Evolutionary conservation across 2,329 filamentous ascomycete genomes (phyloP).

Genomic region (Cylindrodendrum hubeiense): DNA sequence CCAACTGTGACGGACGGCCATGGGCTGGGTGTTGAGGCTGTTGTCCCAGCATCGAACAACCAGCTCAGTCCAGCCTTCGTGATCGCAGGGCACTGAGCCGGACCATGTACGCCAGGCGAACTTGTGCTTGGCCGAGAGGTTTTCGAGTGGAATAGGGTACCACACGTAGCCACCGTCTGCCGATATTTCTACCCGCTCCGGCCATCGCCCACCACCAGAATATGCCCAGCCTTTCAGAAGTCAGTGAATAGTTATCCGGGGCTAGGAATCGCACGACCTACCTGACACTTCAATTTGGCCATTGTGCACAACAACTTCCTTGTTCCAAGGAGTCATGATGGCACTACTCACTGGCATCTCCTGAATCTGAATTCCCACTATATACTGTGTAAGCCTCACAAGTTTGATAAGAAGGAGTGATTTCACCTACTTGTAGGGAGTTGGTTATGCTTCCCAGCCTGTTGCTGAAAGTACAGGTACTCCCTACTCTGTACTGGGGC

Average conservation of each 20-base stretch:
- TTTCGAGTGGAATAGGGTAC: slow-evolving; percentile 72
- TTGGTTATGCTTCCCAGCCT: slow-evolving; percentile 76
- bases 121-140: slow-evolving; percentile 71
- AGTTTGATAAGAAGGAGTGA: no score
- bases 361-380: slow-evolving; percentile 75
- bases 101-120: slow-evolving; percentile 76
- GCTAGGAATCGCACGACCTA: no score
- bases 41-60: slow-evolving; percentile 73
- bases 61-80: slow-evolving; percentile 72
- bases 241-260: no score
- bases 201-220: slow-evolving; percentile 69
- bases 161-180: slow-evolving; percentile 73
- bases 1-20: slow-evolving; percentile 66
- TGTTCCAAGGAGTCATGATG: slow-evolving; percentile 73
- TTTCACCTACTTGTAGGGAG: no score
- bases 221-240: slow-evolving; percentile 73
- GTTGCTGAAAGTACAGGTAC: slow-evolving; percentile 77
- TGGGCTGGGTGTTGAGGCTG: slow-evolving; percentile 70
- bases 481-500: slow-evolving; percentile 75
- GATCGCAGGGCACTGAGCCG: slow-evolving; percentile 71
- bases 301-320: slow-evolving; percentile 71
- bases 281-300: no score
- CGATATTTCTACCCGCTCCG: slow-evolving; percentile 73
- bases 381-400: no score
- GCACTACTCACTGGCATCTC: slow-evolving; percentile 78